These are phyloP conservation scores for Gossypium stocksii DNA, from an alignment of 345 rosid genomes.

Conservation along the genomic window DNA sequence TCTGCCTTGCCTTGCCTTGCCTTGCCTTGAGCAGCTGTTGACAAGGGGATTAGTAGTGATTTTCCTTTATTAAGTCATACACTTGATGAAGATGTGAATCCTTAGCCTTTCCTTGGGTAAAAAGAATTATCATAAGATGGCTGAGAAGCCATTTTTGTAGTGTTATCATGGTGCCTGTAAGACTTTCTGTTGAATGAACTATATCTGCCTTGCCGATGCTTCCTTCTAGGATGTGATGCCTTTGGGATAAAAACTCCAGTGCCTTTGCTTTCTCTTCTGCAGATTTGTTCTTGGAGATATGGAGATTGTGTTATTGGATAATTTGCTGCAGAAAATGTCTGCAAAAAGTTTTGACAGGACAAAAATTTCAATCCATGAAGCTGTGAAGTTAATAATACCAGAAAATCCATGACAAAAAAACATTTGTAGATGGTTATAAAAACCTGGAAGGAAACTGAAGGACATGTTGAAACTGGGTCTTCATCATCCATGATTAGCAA, in stretches of 20 bases:
- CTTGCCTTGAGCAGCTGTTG: conserved; percentile 14
- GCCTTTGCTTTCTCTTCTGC: conserved; percentile 65
- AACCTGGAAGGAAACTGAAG: conserved; percentile 76
- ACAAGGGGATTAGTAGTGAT: conserved; percentile 19
- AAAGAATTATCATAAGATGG: conserved; percentile 28
- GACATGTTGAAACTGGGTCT: conserved; percentile 39
- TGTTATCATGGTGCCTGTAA: conserved; percentile 34
- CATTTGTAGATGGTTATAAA: background rate
- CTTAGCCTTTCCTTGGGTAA: conserved; percentile 32
- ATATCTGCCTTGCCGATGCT: conserved; percentile 55
- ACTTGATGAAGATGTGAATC: background rate
- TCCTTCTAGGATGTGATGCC: conserved; percentile 65
- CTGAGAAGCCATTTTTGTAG: conserved; percentile 31
- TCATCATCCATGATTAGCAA: conserved; percentile 93
- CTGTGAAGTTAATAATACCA: background rate
- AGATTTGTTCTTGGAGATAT: conserved; percentile 37
- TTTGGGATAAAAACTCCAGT: conserved; percentile 88
- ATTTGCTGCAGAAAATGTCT: conserved; percentile 45
- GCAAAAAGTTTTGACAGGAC: conserved; percentile 15
- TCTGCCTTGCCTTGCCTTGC: conserved; percentile 10
- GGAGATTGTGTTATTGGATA: conserved; percentile 44
- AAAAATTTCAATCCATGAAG: background rate
- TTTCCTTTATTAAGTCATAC: background rate
- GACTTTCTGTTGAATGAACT: conserved; percentile 43
- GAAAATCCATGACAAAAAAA: background rate